Evolutionary conservation across 176 grass and related monocot species (phyloP).

Genomic region (Hsuehochloa calcarea): DNA sequence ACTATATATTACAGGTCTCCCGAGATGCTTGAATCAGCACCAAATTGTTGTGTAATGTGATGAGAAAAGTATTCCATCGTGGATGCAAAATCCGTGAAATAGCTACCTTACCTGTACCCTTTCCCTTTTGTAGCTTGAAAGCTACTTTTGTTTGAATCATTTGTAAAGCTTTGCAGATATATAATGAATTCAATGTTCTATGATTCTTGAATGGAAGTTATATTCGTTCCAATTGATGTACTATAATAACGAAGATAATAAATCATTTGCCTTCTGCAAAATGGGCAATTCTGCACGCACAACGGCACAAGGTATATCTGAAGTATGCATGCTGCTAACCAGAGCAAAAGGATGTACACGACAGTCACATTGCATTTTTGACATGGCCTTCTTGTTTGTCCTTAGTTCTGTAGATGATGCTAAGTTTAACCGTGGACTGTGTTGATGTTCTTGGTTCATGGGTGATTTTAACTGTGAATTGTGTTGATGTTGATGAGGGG

Average conservation of each 20-base stretch:
- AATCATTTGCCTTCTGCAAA: not conserved
- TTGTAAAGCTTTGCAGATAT: constrained; percentile 36
- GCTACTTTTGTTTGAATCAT: constrained; percentile 2
- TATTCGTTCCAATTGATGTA: constrained; percentile 14
- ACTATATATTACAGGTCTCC: constrained; percentile 58
- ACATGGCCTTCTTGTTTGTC: too few relatives aligned
- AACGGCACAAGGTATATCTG: not conserved
- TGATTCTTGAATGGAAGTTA: constrained; percentile 14
- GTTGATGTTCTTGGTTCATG: too few relatives aligned
- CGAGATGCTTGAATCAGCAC: constrained; percentile 62
- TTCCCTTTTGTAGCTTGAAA: too few relatives aligned
- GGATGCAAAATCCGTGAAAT: constrained; percentile 16
- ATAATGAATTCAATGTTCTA: constrained; percentile 6
- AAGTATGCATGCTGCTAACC: not conserved
- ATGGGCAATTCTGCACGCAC: not conserved
- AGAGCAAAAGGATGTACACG: not conserved
- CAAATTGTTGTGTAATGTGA: constrained; percentile 77
- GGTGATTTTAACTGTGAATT: too few relatives aligned
- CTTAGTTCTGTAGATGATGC: too few relatives aligned
- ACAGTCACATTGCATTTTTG: too few relatives aligned
- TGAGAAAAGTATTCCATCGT: constrained; percentile 9
- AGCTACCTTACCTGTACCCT: too few relatives aligned
- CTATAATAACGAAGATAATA: not conserved
- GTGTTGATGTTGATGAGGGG: too few relatives aligned
- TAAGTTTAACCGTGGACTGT: too few relatives aligned